Evolutionary conservation across 2,329 filamentous ascomycete species (phyloP).

Genomic region (Cryphonectria parasitica): DNA sequence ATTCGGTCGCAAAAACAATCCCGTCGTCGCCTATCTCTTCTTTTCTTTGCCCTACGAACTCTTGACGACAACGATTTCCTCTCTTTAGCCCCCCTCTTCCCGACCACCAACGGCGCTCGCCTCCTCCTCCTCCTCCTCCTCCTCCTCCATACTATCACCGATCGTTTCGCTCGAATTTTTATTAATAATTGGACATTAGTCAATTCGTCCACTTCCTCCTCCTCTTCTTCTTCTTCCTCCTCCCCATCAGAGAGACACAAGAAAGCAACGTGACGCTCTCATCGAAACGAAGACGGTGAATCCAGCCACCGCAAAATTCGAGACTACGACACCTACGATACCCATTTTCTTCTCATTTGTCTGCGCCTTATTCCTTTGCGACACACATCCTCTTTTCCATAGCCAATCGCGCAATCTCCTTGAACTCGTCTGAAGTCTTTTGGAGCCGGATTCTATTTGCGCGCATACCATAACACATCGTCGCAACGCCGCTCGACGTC

Average conservation of each 20-base stretch:
- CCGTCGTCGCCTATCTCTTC: neutral
- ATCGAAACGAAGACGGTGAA: slow-evolving; percentile 15
- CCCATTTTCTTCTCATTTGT: slow-evolving; percentile 14
- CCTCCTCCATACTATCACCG: slow-evolving; percentile 1
- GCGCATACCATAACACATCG: neutral
- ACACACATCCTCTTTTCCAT: neutral
- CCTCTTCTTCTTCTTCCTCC: neutral
- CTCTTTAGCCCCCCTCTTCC: slow-evolving; percentile 4
- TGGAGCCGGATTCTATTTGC: neutral
- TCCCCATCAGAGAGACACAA: slow-evolving; percentile 12
- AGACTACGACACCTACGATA: slow-evolving; percentile 11
- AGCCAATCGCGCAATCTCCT: neutral
- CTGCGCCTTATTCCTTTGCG: neutral
- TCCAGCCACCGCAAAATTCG: slow-evolving; percentile 24
- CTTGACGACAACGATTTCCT: slow-evolving; percentile 14
- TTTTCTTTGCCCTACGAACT: slow-evolving; percentile 1
- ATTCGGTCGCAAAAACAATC: neutral
- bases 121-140: neutral
- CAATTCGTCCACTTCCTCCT: neutral
- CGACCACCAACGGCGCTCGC: slow-evolving; percentile 8
- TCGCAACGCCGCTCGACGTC: neutral
- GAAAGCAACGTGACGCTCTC: slow-evolving; percentile 9
- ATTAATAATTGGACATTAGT: slow-evolving; percentile 18
- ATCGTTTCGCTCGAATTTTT: slow-evolving; percentile 2
- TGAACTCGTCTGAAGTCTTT: neutral